phyloP scores from a whole-genome alignment of 2,329 filamentous ascomycete species.

The Aspergillus neoniger region DNA sequence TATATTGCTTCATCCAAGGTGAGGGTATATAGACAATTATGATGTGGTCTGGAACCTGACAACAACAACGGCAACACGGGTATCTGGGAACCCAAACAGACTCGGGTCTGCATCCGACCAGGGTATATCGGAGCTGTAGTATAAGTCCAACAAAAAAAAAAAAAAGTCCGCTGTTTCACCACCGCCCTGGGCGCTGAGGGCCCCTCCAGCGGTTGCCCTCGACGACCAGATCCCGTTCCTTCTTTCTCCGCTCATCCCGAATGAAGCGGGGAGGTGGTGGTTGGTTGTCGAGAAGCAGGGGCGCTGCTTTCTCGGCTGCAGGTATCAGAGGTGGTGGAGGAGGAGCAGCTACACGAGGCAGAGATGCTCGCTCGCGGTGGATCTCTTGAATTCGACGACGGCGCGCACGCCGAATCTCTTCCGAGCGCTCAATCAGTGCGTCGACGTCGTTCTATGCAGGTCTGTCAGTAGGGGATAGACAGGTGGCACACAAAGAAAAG shows the following conservation, averaged over 20 bases:
- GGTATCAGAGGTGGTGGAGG: conserved; percentile 4
- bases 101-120: not conserved
- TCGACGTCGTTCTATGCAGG: conserved; percentile 77
- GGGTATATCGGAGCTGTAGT: not conserved
- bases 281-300: conserved; percentile 21
- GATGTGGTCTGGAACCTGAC: not conserved
- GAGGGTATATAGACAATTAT: no score
- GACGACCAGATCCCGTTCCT: conserved; percentile 31
- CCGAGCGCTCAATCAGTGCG: conserved; percentile 77
- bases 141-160: not conserved
- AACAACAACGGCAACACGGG: not conserved
- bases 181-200: conserved; percentile 12
- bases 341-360: conserved; percentile 18
- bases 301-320: conserved; percentile 14
- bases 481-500: not conserved
- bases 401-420: conserved; percentile 72
- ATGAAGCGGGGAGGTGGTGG: conserved; percentile 23
- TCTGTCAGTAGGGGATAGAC: conserved; percentile 10
- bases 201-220: conserved; percentile 21
- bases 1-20: no score
- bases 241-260: conserved; percentile 24
- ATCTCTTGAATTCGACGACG: conserved; percentile 62
- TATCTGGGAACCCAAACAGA: not conserved
- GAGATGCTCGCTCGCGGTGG: conserved; percentile 47
- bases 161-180: conserved; percentile 13